A percentile compares a stretch with the other conserved stretches of the same genome.
Conservation (phyloP, 176 grass and related monocot species). For the Oryza meyeriana region DNA sequence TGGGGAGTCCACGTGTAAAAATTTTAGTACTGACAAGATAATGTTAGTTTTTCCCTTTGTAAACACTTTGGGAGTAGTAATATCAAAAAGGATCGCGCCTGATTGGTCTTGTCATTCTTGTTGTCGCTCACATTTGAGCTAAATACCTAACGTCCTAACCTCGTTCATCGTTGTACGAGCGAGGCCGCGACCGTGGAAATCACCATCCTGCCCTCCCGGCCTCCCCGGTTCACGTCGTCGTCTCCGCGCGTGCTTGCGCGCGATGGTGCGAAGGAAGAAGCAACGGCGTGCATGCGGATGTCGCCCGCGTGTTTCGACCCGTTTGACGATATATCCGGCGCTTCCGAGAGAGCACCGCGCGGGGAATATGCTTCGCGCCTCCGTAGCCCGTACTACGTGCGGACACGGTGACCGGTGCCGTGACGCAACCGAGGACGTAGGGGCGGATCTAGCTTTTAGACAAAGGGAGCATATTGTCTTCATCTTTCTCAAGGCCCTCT, state of each 20-base stretch:
- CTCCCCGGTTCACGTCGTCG: too few species aligned
- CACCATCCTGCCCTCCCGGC: background rate
- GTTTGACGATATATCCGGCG: too few species aligned
- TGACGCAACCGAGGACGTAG: slow-evolving; percentile 1
- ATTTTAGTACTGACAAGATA: background rate
- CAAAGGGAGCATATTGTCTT: too few species aligned
- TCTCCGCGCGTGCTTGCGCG: too few species aligned
- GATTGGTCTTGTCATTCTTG: background rate
- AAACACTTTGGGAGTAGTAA: background rate
- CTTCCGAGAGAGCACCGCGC: too few species aligned
- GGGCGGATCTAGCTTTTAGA: too few species aligned
- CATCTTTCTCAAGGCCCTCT: too few species aligned
- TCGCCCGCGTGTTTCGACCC: too few species aligned
- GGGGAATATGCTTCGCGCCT: background rate
- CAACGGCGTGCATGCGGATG: background rate
- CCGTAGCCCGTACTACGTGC: too few species aligned
- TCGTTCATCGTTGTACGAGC: background rate
- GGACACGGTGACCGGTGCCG: background rate
- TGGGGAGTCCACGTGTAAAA: background rate
- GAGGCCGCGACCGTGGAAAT: background rate
- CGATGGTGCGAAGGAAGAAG: background rate
- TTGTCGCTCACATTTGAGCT: background rate
- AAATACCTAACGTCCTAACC: background rate
- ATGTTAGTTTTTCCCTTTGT: background rate
- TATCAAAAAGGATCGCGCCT: background rate